A percentile compares a stretch with the other conserved stretches of the same genome.
These are phyloP conservation scores for Beauveria rudraprayagi DNA, from an alignment of 2,329 filamentous ascomycete genomes.

Conservation along the genomic window DNA sequence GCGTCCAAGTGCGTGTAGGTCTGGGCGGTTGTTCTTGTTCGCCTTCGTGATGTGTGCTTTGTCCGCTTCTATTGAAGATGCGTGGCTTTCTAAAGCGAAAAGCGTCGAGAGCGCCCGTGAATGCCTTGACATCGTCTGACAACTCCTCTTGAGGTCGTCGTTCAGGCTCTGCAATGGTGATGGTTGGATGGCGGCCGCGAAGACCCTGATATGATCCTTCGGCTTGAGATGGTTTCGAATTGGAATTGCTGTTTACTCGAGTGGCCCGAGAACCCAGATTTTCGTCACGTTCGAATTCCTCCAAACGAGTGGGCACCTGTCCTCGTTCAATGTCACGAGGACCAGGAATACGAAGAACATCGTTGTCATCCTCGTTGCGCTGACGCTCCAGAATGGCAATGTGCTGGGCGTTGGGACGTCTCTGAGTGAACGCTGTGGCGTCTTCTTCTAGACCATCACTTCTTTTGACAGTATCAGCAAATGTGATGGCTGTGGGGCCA, in stretches of 20 bases:
- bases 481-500: constrained; percentile 45
- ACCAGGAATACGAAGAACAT: constrained; percentile 79
- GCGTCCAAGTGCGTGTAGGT: constrained; percentile 36
- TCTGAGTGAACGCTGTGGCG: constrained; percentile 39
- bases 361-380: constrained; percentile 59
- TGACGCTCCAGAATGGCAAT: constrained; percentile 85
- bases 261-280: neutral
- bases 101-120: constrained; percentile 30
- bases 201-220: constrained; percentile 11
- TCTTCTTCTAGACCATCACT: constrained; percentile 48
- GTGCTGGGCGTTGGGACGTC: constrained; percentile 61
- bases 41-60: constrained; percentile 31
- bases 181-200: constrained; percentile 43
- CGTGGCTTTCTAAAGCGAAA: constrained; percentile 38
- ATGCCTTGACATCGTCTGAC: constrained; percentile 34
- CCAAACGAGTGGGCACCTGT: constrained; percentile 53
- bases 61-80: constrained; percentile 25
- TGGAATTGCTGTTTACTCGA: neutral
- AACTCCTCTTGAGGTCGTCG: constrained; percentile 29
- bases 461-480: constrained; percentile 57
- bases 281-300: constrained; percentile 30
- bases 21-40: constrained; percentile 1
- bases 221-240: neutral
- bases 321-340: constrained; percentile 85
- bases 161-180: constrained; percentile 60